These are phyloP conservation scores for Microdochium nivale DNA, from an alignment of 2,329 filamentous ascomycete genomes.

Conservation along the genomic window DNA sequence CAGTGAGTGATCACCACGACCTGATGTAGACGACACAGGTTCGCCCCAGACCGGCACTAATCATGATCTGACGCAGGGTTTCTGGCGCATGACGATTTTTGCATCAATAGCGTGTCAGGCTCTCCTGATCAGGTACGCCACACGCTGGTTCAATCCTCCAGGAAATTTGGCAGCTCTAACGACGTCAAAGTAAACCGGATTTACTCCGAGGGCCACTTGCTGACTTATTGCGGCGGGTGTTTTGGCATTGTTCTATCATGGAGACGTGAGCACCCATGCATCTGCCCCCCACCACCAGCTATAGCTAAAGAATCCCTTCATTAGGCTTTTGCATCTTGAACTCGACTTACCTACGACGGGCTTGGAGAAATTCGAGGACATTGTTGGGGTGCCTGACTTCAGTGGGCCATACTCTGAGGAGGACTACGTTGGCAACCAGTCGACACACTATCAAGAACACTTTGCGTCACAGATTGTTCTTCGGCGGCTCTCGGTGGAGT, in stretches of 20 bases:
- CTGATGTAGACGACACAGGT: not conserved
- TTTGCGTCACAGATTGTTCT: slow-evolving; percentile 53
- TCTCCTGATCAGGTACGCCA: slow-evolving; percentile 40
- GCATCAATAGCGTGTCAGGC: slow-evolving; percentile 50
- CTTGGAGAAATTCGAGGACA: slow-evolving; percentile 40
- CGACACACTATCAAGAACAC: slow-evolving; percentile 46
- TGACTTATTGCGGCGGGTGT: slow-evolving; percentile 44
- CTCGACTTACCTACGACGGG: slow-evolving; percentile 48
- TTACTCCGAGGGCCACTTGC: slow-evolving; percentile 36
- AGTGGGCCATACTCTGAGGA: slow-evolving; percentile 35
- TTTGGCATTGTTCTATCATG: slow-evolving; percentile 49
- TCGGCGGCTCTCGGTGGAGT: slow-evolving; percentile 40
- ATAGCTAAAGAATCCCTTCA: slow-evolving; percentile 2
- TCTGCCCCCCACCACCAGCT: no score
- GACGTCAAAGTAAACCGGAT: slow-evolving; percentile 27
- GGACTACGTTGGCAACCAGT: slow-evolving; percentile 37
- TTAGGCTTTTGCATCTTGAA: slow-evolving; percentile 46
- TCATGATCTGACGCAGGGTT: no score
- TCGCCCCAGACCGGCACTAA: no score
- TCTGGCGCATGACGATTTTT: slow-evolving; percentile 47
- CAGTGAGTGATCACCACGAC: slow-evolving; percentile 35
- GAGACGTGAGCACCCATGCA: slow-evolving; percentile 32
- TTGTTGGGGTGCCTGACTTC: slow-evolving; percentile 47
- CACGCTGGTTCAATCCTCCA: no score
- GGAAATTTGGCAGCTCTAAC: no score